Percentiles rank a stretch among this genome's conserved stretches.
These are phyloP conservation scores for Punctularia strigosozonata DNA, from an alignment of 768 basidiomycete genomes.

Conservation along the genomic window DNA sequence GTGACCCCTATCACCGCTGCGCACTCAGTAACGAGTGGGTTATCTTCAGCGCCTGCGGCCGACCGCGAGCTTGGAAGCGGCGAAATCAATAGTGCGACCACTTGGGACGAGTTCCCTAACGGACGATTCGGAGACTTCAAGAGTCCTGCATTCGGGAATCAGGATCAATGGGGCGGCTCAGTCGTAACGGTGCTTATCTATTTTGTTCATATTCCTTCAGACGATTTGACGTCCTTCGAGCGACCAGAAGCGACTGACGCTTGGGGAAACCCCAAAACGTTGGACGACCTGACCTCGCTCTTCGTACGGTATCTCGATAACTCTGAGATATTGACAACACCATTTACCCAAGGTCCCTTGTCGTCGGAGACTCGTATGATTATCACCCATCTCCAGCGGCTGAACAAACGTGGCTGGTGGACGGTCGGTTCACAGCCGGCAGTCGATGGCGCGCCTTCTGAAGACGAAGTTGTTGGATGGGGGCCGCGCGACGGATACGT, in stretches of 20 bases:
- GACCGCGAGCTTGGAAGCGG: slow-evolving; percentile 55
- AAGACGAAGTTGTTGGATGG: slow-evolving; percentile 81
- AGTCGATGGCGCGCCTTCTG: slow-evolving; percentile 66
- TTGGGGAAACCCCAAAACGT: slow-evolving; percentile 65
- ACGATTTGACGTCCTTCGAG: slow-evolving; percentile 22
- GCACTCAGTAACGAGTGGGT: slow-evolving; percentile 42
- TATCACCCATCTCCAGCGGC: slow-evolving; percentile 57
- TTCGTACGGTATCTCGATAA: slow-evolving; percentile 78
- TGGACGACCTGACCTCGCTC: slow-evolving; percentile 62
- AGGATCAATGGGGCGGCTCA: slow-evolving; percentile 68
- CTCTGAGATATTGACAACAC: slow-evolving; percentile 62
- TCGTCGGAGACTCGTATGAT: slow-evolving; percentile 77
- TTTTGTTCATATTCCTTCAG: not conserved
- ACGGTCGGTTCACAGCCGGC: slow-evolving; percentile 96
- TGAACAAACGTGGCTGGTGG: slow-evolving; percentile 84
- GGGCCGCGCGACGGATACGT: slow-evolving; percentile 90
- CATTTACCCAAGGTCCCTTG: slow-evolving; percentile 79
- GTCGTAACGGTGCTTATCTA: slow-evolving; percentile 36
- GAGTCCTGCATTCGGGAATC: slow-evolving; percentile 87
- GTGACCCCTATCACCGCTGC: slow-evolving; percentile 60
- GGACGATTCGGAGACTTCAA: slow-evolving; percentile 97
- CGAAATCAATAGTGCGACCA: slow-evolving; percentile 64
- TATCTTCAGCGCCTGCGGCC: slow-evolving; percentile 35
- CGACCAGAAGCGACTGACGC: slow-evolving; percentile 47
- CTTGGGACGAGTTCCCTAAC: slow-evolving; percentile 97